Evolutionary conservation across 2,329 filamentous ascomycete species (phyloP), one percentile per base, ranked within the genome.

Genomic region (Lecanicillium sp.): DNA sequence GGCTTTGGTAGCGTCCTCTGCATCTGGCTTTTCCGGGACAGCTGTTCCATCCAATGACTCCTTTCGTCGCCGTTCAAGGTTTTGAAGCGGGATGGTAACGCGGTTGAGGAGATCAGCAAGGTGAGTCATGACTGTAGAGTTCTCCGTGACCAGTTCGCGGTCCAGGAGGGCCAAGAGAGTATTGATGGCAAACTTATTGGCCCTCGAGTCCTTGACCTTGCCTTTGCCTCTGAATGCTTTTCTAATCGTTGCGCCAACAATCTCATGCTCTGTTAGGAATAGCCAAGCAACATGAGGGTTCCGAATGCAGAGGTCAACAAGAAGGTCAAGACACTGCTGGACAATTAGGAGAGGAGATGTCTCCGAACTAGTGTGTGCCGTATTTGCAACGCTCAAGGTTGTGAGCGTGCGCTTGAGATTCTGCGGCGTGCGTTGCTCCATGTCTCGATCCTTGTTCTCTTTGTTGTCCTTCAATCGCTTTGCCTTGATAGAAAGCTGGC

Each of bases 141-240:
- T 98, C 62, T 98, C 92, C 65, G 95, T 94, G 47, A 98, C 89
- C 44, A 97, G 71, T 47, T 88, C 86, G n/a, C 92, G 84, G 56
- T 97, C 92, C 17, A 98, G 73, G 5, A 98, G 72, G 44, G 80
- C 82, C 33, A 98, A 72, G 20, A 98, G 68, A 12, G 89, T 88
- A 58, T 98, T 98, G 57, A 98, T 76, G 9, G 94, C 88, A 57
- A 84, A 98, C 57, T 87, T 92, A 49, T 82, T 81, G 19, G 86
- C 81, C 60, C 84, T 94, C 48, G 70, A 78, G 48, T 95, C 90
- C 61, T 90, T 92, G 37, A 69, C 76, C 60, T 97, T 97, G 52
- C 87, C 87, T 64, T 96, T 97, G 47, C 84, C 81, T 52, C 79
- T 83, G 15, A 79, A 61, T 44, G 76, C 81, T 29, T 84, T 75